These are phyloP conservation scores for Umbelopsis isabellina DNA, from an alignment of 192 early-diverging fungal genomes.

Conservation along the genomic window DNA sequence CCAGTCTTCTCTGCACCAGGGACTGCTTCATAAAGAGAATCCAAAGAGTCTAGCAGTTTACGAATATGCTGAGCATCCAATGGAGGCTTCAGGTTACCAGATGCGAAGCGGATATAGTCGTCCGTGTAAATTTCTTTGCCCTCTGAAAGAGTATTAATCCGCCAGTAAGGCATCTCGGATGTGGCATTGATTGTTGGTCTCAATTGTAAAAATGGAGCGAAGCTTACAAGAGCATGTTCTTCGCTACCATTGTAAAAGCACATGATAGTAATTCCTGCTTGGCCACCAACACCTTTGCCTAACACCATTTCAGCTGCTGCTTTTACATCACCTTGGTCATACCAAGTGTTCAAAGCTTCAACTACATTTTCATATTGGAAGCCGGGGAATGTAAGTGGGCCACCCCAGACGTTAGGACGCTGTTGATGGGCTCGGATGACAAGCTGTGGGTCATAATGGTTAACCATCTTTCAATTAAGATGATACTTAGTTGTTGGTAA, in stretches of 20 bases:
- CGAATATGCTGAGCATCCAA: constrained; percentile 21
- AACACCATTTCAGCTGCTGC: constrained; percentile 18
- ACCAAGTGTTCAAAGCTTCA: constrained; percentile 37
- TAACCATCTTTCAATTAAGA: neutral
- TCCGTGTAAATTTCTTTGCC: neutral
- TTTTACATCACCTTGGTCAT: constrained; percentile 27
- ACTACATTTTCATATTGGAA: constrained; percentile 26
- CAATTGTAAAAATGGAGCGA: constrained; percentile 26
- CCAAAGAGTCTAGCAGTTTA: neutral
- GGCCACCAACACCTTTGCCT: neutral
- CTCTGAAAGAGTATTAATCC: constrained; percentile 21
- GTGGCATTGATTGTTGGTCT: neutral
- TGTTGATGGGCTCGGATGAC: constrained; percentile 31
- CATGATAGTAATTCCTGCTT: constrained; percentile 15
- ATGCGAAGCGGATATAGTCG: constrained; percentile 23
- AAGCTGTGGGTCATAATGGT: constrained; percentile 14
- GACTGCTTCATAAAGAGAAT: neutral
- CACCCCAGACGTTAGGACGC: constrained; percentile 24
- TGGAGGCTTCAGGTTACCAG: constrained; percentile 18
- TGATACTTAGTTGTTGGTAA: neutral
- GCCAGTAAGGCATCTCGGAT: constrained; percentile 24
- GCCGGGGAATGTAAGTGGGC: constrained; percentile 8
- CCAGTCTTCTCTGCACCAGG: constrained; percentile 19
- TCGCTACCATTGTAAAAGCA: constrained; percentile 28
- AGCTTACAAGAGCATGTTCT: constrained; percentile 16